A percentile compares a stretch with the other conserved stretches of the same genome.
phyloP scores from a whole-genome alignment of 2,329 filamentous ascomycete species.

The Diplodia sapinea region DNA sequence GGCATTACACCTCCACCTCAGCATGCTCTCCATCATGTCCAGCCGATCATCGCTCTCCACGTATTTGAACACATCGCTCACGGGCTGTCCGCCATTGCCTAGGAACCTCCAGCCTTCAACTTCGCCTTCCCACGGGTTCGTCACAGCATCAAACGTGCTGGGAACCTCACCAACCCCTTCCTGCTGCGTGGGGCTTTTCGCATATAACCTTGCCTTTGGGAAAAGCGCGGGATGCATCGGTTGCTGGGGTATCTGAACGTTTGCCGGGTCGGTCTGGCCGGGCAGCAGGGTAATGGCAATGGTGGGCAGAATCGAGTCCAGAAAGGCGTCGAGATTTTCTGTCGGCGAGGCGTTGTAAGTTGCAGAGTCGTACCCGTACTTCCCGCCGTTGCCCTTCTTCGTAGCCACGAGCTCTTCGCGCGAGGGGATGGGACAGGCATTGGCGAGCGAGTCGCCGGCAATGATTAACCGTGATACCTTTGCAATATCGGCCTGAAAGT shows the following conservation, averaged over 20 bases:
- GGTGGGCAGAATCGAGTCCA: conserved; percentile 79
- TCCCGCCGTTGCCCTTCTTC: conserved; percentile 66
- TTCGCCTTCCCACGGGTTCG: conserved; percentile 92
- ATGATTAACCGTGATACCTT: conserved; percentile 86
- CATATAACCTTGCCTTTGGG: conserved; percentile 73
- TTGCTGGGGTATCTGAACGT: conserved; percentile 88
- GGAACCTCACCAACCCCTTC: conserved; percentile 49
- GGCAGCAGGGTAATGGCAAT: conserved; percentile 90
- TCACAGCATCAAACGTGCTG: conserved; percentile 85
- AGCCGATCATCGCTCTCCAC: conserved; percentile 67
- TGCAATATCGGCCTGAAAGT: conserved; percentile 61
- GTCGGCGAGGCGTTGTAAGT: conserved; percentile 87
- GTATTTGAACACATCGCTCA: conserved; percentile 94
- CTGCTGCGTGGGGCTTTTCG: conserved; percentile 52
- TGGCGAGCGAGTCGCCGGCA: conserved; percentile 82
- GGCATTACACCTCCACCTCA: conserved; percentile 87
- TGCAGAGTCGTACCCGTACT: conserved; percentile 92
- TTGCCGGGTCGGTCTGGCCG: conserved; percentile 83
- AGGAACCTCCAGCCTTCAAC: conserved; percentile 88
- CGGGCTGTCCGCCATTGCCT: conserved; percentile 87
- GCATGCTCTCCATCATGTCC: conserved; percentile 92
- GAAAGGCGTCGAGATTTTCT: conserved; percentile 80
- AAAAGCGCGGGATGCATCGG: conserved; percentile 93
- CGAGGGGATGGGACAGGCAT: conserved; percentile 54
- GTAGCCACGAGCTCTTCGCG: conserved; percentile 52